These are phyloP conservation scores for Staphylotrichum tortipilum DNA, from an alignment of 495 filamentous ascomycete genomes.

Conservation along the genomic window DNA sequence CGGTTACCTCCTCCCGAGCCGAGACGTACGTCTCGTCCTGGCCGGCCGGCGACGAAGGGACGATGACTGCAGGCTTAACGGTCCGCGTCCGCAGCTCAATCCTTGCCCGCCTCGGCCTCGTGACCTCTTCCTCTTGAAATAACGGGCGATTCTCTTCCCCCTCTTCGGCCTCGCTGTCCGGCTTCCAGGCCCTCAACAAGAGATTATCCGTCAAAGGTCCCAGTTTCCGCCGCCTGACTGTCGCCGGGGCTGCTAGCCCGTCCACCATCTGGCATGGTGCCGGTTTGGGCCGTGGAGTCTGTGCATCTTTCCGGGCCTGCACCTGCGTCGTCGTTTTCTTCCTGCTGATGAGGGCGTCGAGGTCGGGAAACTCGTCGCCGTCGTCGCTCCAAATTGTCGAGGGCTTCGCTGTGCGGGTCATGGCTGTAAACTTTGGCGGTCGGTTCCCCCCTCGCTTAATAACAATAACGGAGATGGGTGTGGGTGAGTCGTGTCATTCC, in stretches of 20 bases:
- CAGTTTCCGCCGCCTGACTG: constrained; percentile 20
- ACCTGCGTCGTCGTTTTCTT: no score
- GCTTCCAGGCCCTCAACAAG: constrained; percentile 19
- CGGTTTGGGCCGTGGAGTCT: background rate
- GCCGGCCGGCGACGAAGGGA: constrained; percentile 9
- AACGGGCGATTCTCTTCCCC: background rate
- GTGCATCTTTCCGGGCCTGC: background rate
- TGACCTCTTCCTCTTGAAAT: background rate
- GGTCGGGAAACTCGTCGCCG: constrained; percentile 30
- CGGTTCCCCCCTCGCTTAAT: no score
- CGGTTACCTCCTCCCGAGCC: constrained; percentile 17
- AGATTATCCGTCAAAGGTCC: constrained; percentile 12
- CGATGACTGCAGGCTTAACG: constrained; percentile 6
- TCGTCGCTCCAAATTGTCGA: constrained; percentile 4
- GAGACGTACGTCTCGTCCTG: constrained; percentile 15
- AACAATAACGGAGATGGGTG: background rate
- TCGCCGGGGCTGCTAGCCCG: constrained; percentile 3
- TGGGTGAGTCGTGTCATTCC: background rate
- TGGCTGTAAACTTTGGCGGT: background rate
- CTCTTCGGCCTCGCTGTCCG: constrained; percentile 1
- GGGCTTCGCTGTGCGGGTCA: constrained; percentile 8
- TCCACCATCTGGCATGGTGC: background rate
- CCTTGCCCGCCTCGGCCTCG: constrained; percentile 1
- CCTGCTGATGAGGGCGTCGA: constrained; percentile 1
- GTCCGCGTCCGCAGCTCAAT: constrained; percentile 18